Percentiles rank a stretch among this genome's conserved stretches.
These are phyloP conservation scores for Zymoseptoria brevis DNA, from an alignment of 2,329 filamentous ascomycete species.

Conservation along the genomic window DNA sequence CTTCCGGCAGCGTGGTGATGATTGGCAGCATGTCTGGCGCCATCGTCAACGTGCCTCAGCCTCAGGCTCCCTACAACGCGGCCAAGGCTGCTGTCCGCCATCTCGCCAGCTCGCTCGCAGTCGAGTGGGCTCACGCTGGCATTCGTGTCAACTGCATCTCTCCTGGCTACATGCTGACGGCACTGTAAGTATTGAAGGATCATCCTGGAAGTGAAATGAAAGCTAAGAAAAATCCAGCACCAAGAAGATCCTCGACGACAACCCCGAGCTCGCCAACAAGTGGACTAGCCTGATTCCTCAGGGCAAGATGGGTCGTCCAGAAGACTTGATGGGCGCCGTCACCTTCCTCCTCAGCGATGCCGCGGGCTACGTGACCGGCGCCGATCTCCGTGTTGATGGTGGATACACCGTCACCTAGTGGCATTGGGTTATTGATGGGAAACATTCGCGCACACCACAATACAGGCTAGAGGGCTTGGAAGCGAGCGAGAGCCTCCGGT, in stretches of 20 bases:
- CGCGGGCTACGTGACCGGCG: slow-evolving; percentile 58
- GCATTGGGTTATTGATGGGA: background rate
- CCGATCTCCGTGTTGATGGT: slow-evolving; percentile 38
- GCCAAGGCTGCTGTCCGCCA: slow-evolving; percentile 89
- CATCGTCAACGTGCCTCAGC: slow-evolving; percentile 93
- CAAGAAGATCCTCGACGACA: slow-evolving; percentile 88
- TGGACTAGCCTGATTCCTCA: slow-evolving; percentile 90
- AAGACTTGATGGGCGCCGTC: slow-evolving; percentile 89
- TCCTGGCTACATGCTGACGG: slow-evolving; percentile 93
- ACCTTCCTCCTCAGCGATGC: slow-evolving; percentile 79
- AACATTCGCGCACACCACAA: background rate
- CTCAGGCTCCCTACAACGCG: slow-evolving; percentile 86
- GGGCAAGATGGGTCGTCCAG: slow-evolving; percentile 85
- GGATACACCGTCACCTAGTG: slow-evolving; percentile 35
- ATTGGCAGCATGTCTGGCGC: slow-evolving; percentile 91
- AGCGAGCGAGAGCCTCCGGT: background rate
- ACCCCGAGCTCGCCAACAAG: slow-evolving; percentile 78
- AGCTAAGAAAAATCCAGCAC: slow-evolving; percentile 51
- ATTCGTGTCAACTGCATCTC: slow-evolving; percentile 95
- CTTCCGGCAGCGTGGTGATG: slow-evolving; percentile 80
- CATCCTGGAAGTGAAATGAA: too few relatives aligned
- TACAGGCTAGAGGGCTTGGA: background rate
- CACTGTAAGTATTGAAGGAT: slow-evolving; percentile 76
- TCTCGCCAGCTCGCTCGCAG: slow-evolving; percentile 75
- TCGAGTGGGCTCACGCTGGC: slow-evolving; percentile 82